Evolutionary conservation across 108 stramenopile genomes (phyloP), one percentile per base, ranked within the genome.

Genomic region (Cyclotella cryptica): DNA sequence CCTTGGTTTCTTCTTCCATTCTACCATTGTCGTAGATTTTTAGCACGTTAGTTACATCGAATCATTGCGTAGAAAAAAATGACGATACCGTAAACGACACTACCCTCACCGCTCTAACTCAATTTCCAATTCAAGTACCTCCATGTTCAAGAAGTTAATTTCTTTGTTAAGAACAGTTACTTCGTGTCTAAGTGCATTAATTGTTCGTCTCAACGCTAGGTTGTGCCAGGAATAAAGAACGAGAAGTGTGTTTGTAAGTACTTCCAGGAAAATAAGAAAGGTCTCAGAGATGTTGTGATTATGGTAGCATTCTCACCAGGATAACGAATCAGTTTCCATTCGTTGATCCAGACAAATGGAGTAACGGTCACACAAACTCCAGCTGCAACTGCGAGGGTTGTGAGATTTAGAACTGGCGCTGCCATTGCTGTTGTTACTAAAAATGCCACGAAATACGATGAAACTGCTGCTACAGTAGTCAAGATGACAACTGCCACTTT

Each of bases 341-440:
- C 75, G 46, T 40, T 67, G 15, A 55, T 39, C 75, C 75, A 75
- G 35, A 75, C 66, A 7, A 67, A 12, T 22, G 75, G 65, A 42
- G 54, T 52, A 17, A 53, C 21, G 44, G 43, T 0, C 18, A 75
- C 27, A 58, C 65, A 75, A 28, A 67, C 57, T 1, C 42, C 66
- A 29, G 62, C 66, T 21, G 75, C 75, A 19, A 60, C 47, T 11
- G 41, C 72, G 15, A 62, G 17, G 15, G 41, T 3, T 17, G 47
- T 26, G 8, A 65, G 24, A 65, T 22, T 72, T 1, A 12, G n/a
- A 44, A 42, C 42, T 19, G 57, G n/a, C 43, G 30, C 70, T 11
- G 28, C 39, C 40, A 62, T 2, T 10, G 15, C 29, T 1, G 14
- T 19, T 7, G 19, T 30, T 39, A 39, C 39, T 40, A 26, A 19